Evolutionary conservation across 495 filamentous ascomycete species (phyloP), one percentile per base, ranked within the genome.

Genomic region (Penicillium bialowiezense): DNA sequence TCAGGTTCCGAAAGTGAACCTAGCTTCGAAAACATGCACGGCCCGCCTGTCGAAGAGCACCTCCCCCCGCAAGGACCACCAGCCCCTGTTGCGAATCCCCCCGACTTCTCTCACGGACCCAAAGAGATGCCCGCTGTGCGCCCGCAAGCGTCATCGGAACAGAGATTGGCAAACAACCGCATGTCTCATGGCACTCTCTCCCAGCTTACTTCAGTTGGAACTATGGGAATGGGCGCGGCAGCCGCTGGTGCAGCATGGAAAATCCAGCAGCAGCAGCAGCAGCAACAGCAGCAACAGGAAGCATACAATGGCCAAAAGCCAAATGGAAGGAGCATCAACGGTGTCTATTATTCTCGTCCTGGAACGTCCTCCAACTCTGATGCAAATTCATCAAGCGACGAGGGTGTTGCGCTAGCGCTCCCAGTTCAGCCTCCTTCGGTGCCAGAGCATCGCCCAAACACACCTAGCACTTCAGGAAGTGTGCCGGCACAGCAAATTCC

Each of bases 171-270:
- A 44, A 91, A 86, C 46, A 89, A 84, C 53, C 82, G 89, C 9
- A 82, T 97, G 67, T 95, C 91, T 18, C 74, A 81, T 47, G 84
- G 82, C 4, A 97, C 91, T 13, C 74, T 97, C 7, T 75, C 83
- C 2, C 89, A 95, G 58, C 61, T 97, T 41, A 79, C 79, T 24
- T 84, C 82, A 33, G 86, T 86, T 32, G 81, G 80, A 13, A 78
- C 74, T 15, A 58, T 80, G 41, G 65, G 65, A 3, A 55, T 63
- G 32, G 51, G 49, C 10, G 60, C 55, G 40, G 58, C 73, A 26
- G 69, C 75, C 17, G 64, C 66, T 51, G 49, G 59, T 20, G 65
- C 65, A 51, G 55, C 63, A 23, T 60, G 54, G 31, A 62, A 67
- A 24, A 56, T 59, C 39, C 56, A 69, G 20, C 55, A 63, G 29